These are phyloP conservation scores for Debaryomyces subglobosus DNA, from an alignment of 1,139 yeast genomes.

Conservation along the genomic window DNA sequence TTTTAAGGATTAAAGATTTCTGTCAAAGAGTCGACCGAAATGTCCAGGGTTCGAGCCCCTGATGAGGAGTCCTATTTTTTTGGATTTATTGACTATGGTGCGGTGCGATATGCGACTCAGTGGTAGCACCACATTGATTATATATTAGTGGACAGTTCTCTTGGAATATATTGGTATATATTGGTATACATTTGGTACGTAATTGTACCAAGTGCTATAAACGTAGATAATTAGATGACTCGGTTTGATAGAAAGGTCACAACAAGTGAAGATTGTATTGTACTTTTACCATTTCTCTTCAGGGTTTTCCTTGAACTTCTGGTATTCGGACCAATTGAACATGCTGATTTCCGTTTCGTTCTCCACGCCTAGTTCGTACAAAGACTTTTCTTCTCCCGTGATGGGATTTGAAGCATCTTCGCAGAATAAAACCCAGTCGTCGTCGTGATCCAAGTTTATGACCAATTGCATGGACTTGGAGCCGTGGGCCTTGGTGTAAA, in stretches of 20 bases:
- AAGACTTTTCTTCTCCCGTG: constrained; percentile 40
- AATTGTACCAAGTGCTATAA: no score
- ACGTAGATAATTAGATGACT: no score
- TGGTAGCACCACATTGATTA: no score
- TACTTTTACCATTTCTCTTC: constrained; percentile 78
- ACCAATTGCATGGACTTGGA: constrained; percentile 91
- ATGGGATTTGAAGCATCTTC: constrained; percentile 27
- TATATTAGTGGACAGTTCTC: no score
- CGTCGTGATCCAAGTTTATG: constrained; percentile 77
- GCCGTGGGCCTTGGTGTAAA: constrained; percentile 94
- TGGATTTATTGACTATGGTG: no score
- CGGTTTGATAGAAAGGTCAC: no score
- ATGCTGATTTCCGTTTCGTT: constrained; percentile 92
- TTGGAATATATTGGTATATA: no score
- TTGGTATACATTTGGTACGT: no score
- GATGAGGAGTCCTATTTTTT: neutral
- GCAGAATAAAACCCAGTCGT: constrained; percentile 58
- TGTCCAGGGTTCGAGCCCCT: no score
- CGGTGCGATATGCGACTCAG: no score
- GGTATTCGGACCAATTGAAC: constrained; percentile 69
- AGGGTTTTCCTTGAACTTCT: constrained; percentile 73
- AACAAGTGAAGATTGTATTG: neutral
- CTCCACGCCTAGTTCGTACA: constrained; percentile 72
- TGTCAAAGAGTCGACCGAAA: no score
- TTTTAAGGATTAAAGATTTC: no score